Conservation (phyloP, 768 basidiomycete species). For the Multifurca ochricompacta region DNA sequence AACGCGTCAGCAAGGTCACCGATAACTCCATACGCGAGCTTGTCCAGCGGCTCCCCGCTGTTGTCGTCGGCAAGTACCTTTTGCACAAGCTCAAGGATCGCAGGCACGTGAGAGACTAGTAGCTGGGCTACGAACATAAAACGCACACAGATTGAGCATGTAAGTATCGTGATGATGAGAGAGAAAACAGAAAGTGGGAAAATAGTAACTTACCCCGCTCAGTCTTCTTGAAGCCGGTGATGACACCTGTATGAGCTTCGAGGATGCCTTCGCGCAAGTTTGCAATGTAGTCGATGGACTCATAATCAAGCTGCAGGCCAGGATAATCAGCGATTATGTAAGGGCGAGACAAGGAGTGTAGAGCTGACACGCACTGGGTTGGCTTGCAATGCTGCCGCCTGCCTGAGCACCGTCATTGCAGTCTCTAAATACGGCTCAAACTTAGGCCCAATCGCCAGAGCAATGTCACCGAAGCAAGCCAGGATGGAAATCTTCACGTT, state of each 20-base stretch:
- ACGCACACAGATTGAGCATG: background rate
- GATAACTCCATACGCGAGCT: conserved; percentile 74
- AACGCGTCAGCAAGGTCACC: conserved; percentile 92
- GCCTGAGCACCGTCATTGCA: conserved; percentile 83
- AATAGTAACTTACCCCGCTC: conserved; percentile 47
- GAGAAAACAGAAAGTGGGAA: background rate
- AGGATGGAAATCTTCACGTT: conserved; percentile 97
- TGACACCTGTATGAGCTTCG: conserved; percentile 94
- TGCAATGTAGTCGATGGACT: conserved; percentile 87
- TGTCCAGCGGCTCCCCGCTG: conserved; percentile 66
- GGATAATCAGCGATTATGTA: conserved; percentile 4
- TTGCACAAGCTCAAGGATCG: conserved; percentile 75
- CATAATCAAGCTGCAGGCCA: conserved; percentile 60
- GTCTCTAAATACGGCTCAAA: conserved; percentile 89
- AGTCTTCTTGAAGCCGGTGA: conserved; percentile 82
- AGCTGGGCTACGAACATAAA: conserved; percentile 33
- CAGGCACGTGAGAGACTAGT: conserved; percentile 61
- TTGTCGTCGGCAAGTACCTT: conserved; percentile 77
- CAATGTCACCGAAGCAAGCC: conserved; percentile 94
- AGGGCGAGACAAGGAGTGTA: background rate
- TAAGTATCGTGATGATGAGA: background rate
- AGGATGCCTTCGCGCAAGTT: conserved; percentile 90
- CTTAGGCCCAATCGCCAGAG: conserved; percentile 75
- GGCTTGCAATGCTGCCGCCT: conserved; percentile 83
- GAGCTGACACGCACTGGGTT: conserved; percentile 57